Evolutionary conservation across 495 filamentous ascomycete genomes (phyloP).

Genomic region (Aeminium ludgeri): DNA sequence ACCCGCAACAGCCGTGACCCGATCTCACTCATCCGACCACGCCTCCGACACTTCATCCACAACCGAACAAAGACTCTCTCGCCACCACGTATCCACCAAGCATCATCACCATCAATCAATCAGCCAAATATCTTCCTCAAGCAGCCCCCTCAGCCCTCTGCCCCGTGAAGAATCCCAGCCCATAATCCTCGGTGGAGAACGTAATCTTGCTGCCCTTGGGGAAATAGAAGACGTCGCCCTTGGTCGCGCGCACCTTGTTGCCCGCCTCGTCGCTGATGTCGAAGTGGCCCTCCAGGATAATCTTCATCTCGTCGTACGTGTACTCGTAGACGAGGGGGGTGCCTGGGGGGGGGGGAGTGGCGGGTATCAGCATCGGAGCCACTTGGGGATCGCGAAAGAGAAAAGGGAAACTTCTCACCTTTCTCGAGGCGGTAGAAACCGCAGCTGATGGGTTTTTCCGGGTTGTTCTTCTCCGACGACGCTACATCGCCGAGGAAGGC

Average conservation of each 20-base stretch:
- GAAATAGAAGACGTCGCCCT: conserved; percentile 65
- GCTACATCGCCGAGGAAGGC: conserved; percentile 53
- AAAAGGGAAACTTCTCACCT: conserved; percentile 13
- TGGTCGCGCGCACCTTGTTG: conserved; percentile 46
- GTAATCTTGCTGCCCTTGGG: conserved; percentile 64
- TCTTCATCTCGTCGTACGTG: conserved; percentile 66
- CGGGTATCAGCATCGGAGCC: background rate
- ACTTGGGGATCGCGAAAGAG: background rate
- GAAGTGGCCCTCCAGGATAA: conserved; percentile 61
- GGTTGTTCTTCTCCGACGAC: conserved; percentile 39
- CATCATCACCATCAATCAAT: too few species aligned
- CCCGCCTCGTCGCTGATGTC: conserved; percentile 56
- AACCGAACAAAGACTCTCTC: too few species aligned
- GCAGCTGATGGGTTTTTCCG: conserved; percentile 45
- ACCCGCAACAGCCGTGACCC: too few species aligned
- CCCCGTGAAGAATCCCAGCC: conserved; percentile 48
- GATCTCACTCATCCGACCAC: too few species aligned
- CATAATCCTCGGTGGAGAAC: conserved; percentile 53
- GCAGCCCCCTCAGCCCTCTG: conserved; percentile 21
- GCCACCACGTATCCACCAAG: too few species aligned
- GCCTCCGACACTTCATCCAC: too few species aligned
- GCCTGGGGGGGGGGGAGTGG: conserved; percentile 22
- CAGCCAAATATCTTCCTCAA: too few species aligned
- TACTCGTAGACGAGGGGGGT: conserved; percentile 59
- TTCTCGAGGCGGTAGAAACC: conserved; percentile 64